Base-by-base conservation (phyloP, 768 basidiomycete species). In the Saitozyma sp. region DNA sequence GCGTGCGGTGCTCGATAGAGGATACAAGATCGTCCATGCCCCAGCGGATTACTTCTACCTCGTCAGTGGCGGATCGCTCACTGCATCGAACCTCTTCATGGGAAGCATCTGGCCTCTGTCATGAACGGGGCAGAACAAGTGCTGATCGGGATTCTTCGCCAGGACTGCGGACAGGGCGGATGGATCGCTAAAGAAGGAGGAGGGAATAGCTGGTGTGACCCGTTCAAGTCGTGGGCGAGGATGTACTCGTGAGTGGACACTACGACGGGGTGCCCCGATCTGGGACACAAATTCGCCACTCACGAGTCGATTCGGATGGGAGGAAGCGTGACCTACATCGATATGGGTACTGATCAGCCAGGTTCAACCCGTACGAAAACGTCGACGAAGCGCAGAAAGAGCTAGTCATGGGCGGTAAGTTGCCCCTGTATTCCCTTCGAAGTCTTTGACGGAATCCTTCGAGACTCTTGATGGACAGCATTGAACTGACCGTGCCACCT, bases 31-130 rank as follows among this genome's bases (percentile, higher is more conserved):
- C 50, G 80, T 92, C 3, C 89, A 90, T 59, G 85, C 86, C 1
- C 83, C 89, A 0, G 87, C 86, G 8, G 86, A 91, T 71, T 88
- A 85, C 78, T 90, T 91, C 81, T 91, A 91, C 78, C 84, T 91
- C 29, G 85, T 84, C 58, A 81, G 84, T 66, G 43, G 56, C 29
- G 29, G 6, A 19, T 11, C 42, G 14, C 16, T 39, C 38, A 9
- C 40, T 29, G 17, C 13, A 43, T 19, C 40, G 29, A 29, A 29
- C 29, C 29, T 29, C 29, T 29, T 10, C 11, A 20, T 17, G 14
- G 14, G 46, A 48, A 54, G 7, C 50, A 45, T 16, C 41, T 46
- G 16, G 6, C 19, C 41, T 11, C 54, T 19, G 54, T n/a, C 9
- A 37, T 38, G 41, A 39, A 20, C 14, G 29, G 1, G 16, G 16